These are phyloP conservation scores for Backusella circina DNA, from an alignment of 192 early-diverging fungal genomes.

Conservation along the genomic window DNA sequence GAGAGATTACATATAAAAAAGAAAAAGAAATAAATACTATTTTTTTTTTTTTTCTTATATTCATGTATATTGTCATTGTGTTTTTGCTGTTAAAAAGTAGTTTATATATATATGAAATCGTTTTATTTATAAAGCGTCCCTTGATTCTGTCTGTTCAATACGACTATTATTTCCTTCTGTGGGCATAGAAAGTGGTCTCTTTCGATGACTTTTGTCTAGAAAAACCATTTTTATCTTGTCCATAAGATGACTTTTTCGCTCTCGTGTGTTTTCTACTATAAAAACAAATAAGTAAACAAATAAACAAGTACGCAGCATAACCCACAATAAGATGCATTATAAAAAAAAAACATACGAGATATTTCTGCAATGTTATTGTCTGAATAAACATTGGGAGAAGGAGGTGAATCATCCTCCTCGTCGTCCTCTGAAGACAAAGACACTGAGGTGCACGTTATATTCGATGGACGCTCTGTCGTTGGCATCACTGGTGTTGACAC, in stretches of 20 bases:
- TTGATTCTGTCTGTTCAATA: neutral
- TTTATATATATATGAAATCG: neutral
- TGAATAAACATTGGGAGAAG: neutral
- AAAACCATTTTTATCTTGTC: slow-evolving; percentile 12
- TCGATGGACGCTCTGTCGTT: neutral
- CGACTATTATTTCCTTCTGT: neutral
- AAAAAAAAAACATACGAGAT: neutral
- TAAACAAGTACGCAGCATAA: neutral
- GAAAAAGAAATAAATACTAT: no score
- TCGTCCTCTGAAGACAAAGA: neutral
- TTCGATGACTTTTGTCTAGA: neutral
- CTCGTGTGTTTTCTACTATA: neutral
- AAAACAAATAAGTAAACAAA: neutral
- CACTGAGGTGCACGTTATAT: neutral
- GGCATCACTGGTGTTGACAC: neutral
- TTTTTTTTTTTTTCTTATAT: no score
- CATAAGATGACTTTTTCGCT: neutral
- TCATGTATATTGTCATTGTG: neutral
- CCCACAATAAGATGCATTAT: neutral
- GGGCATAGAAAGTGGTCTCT: slow-evolving; percentile 8
- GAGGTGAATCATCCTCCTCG: neutral
- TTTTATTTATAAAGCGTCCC: neutral
- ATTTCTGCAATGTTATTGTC: neutral
- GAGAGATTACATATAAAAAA: no score
- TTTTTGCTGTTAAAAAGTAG: no score